A percentile compares a stretch with the other conserved stretches of the same genome.
phyloP scores from a whole-genome alignment of 2,329 filamentous ascomycete genomes.

The Paraphaeosphaeria minitans region DNA sequence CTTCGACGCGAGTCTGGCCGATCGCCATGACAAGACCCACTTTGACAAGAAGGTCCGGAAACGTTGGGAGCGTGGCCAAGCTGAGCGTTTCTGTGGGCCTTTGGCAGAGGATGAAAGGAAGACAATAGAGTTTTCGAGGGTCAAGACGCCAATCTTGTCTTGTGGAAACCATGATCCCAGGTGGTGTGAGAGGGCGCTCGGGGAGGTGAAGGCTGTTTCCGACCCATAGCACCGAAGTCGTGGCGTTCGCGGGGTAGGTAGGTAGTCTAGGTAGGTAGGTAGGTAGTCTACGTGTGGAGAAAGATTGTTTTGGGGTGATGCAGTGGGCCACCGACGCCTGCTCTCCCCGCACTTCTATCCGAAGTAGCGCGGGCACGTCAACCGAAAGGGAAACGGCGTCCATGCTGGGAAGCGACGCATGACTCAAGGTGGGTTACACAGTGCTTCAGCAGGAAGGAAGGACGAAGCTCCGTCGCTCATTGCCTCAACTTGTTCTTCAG shows the following conservation, averaged over 20 bases:
- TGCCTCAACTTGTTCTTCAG: background rate
- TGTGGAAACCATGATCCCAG: background rate
- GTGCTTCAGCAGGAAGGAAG: background rate
- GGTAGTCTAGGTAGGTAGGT: too few species aligned
- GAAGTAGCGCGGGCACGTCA: slow-evolving; percentile 18
- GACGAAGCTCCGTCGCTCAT: background rate
- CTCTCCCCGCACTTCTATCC: slow-evolving; percentile 14
- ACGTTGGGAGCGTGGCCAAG: slow-evolving; percentile 3
- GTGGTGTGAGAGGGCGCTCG: background rate
- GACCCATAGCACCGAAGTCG: background rate
- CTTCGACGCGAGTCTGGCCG: slow-evolving; percentile 14
- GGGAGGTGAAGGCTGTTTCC: background rate
- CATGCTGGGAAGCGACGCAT: slow-evolving; percentile 3
- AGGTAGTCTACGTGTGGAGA: slow-evolving; percentile 5
- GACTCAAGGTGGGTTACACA: slow-evolving; percentile 7
- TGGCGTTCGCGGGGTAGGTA: slow-evolving; percentile 2
- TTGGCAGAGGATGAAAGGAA: background rate
- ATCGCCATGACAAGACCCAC: slow-evolving; percentile 20
- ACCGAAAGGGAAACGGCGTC: slow-evolving; percentile 11
- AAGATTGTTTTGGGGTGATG: slow-evolving; percentile 4
- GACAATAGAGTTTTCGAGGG: background rate
- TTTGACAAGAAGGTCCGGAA: slow-evolving; percentile 17
- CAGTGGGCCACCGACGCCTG: slow-evolving; percentile 7
- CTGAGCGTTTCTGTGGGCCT: background rate
- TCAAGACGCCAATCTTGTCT: background rate